Evolutionary conservation across 1,284 basidiomycete species (phyloP), one percentile per base, ranked within the genome.

Genomic region (Rhizoctonia solani): DNA sequence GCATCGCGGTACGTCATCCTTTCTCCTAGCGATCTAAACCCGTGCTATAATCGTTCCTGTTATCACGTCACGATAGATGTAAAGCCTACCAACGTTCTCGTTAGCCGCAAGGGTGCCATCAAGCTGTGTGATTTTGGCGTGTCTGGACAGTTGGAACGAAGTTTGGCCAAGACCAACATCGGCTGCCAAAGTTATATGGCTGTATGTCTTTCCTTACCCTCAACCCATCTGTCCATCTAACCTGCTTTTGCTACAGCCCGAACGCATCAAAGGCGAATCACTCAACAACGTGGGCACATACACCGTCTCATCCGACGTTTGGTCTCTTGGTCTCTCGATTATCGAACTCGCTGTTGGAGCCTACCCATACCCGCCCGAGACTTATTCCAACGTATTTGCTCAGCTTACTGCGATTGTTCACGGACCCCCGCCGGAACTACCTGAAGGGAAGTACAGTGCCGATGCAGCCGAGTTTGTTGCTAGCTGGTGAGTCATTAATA

Each of bases 171-270:
- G 81, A 99, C 96, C 14, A 98, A 98, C 74, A 98, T 99, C 49
- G 96, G 97, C 2, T 99, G 97, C 77, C 97, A 99, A 77, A 92
- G 88, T 70, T 99, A 99, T 79, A 99, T 99, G 95, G 96, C 96
- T 53, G 91, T 92, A 77, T 75, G 88, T 83, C 13, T 50, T 41
- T 25, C 53, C 25, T 9, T 14, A 52, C 42, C 56, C 63, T 46
- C 42, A 27, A 46, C 41, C 58, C 55, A 32, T 50, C 46, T 70
- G 67, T 34, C 29, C 56, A 50, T 66, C 59, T 67, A n/a, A n/a
- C n/a, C n/a, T n/a, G n/a, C n/a, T n/a, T n/a, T n/a, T n/a, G n/a
- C n/a, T 68, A 27, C 73, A 93, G 87, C 96, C 95, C 39, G 95
- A 98, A 76, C 87, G 96, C 30, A 98, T 99, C 77, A 90, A 94